These are phyloP conservation scores for Ceratobasidium sp. DNA, from an alignment of 1,284 basidiomycete genomes.

Conservation along the genomic window DNA sequence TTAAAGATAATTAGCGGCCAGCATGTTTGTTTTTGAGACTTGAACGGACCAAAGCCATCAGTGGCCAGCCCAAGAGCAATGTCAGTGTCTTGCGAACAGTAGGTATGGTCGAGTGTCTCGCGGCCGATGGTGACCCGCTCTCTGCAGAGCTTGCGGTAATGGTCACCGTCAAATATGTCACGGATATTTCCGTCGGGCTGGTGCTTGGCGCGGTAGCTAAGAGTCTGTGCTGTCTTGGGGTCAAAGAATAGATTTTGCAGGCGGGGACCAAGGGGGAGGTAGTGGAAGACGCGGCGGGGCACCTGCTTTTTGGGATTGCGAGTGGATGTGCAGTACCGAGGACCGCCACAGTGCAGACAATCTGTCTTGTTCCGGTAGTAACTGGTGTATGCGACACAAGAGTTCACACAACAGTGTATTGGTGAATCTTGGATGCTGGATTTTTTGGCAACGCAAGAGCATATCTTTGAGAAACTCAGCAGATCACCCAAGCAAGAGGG, in stretches of 20 bases:
- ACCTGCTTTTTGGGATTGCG: slow-evolving; percentile 3
- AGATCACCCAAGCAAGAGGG: background rate
- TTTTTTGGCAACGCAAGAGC: background rate
- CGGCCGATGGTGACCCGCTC: slow-evolving; percentile 15
- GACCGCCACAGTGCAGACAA: slow-evolving; percentile 45
- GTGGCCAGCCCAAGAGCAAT: background rate
- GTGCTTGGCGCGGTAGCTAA: slow-evolving; percentile 52
- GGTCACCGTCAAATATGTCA: slow-evolving; percentile 52
- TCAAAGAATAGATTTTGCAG: slow-evolving; percentile 32
- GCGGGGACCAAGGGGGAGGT: slow-evolving; percentile 47
- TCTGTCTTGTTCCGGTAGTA: background rate
- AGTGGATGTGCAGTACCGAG: slow-evolving; percentile 20
- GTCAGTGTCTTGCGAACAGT: slow-evolving; percentile 55
- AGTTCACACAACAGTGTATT: slow-evolving; percentile 48
- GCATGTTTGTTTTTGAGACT: slow-evolving; percentile 55
- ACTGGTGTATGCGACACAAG: slow-evolving; percentile 45
- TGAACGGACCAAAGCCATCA: slow-evolving; percentile 28
- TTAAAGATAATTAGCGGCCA: slow-evolving; percentile 49
- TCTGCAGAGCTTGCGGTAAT: slow-evolving; percentile 32
- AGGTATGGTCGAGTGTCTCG: slow-evolving; percentile 48
- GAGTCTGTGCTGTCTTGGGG: slow-evolving; percentile 48
- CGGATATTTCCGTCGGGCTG: slow-evolving; percentile 44
- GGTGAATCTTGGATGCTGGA: background rate
- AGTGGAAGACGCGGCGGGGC: slow-evolving; percentile 34
- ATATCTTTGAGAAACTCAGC: background rate